A percentile compares a stretch with the other conserved stretches of the same genome.
Conservation (phyloP, 2,329 filamentous ascomycete species). For the Ceratocystis cubensis region DNA sequence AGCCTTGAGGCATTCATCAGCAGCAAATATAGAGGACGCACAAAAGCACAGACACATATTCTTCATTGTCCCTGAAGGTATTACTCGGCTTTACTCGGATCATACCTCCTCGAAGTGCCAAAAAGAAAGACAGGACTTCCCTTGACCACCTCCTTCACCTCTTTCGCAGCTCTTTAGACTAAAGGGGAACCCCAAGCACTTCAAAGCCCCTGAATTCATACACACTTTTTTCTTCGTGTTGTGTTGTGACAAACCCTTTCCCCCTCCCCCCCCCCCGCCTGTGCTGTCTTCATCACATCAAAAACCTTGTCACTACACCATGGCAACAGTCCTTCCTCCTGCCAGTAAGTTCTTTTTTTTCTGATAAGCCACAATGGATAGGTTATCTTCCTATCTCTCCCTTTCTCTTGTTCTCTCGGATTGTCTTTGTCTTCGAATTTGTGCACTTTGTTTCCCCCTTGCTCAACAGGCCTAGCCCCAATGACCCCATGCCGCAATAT, state of each 20-base stretch:
- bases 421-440: slow-evolving; percentile 8
- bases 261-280: too few relatives aligned
- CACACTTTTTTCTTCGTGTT: not conserved
- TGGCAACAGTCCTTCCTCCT: slow-evolving; percentile 18
- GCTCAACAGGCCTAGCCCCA: not conserved
- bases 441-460: not conserved
- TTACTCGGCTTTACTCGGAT: too few relatives aligned
- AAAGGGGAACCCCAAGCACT: not conserved
- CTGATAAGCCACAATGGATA: not conserved
- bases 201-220: not conserved
- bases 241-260: not conserved
- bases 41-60: not conserved
- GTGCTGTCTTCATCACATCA: not conserved
- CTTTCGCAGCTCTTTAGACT: not conserved
- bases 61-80: too few relatives aligned
- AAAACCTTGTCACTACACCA: slow-evolving; percentile 14
- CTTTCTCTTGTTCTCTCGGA: not conserved
- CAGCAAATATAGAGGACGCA: not conserved
- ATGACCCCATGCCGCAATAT: not conserved
- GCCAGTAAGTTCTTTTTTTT: slow-evolving; percentile 8
- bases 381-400: not conserved
- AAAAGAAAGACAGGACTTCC: not conserved
- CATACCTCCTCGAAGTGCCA: not conserved
- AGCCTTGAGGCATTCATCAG: not conserved
- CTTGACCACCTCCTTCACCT: not conserved